Evolutionary conservation across 495 filamentous ascomycete species (phyloP), one percentile per base, ranked within the genome.

Genomic region (Arthonia radiata): DNA sequence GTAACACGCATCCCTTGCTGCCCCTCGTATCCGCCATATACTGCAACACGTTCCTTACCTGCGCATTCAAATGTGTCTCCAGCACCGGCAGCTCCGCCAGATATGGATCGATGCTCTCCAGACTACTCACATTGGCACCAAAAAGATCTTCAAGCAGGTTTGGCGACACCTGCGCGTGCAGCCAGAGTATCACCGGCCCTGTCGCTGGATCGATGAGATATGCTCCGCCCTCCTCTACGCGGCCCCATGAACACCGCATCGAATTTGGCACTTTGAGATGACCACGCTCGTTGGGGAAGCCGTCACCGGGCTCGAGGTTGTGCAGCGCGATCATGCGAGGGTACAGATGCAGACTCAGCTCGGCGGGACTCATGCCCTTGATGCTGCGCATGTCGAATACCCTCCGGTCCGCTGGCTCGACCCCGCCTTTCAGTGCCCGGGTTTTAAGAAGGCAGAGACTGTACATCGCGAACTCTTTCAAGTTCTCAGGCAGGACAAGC

Each of bases 181-280:
- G 53, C 86, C 86, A 99, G 14, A 99, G 54, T 17, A 93, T 56
- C 29, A 70, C 61, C 47, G 94, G 89, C 3, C 89, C 86, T 44
- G 93, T 92, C n/a, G n/a, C n/a, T n/a, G n/a, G n/a, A 40, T 99
- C 86, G n/a, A 94, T 68, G 8, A 99, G 48, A 46, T 94, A 99
- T n/a, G 68, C 89, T 23, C 89, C 89, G 24, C 86, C 86, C 32
- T 89, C 78, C 50, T 94, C 83, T 31, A 92, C 69, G 19, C 75
- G 66, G 15, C 75, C 67, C 50, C 82, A 94, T 5, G 72, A 79
- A n/a, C 80, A 71, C n/a, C 86, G 74, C 22, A 92, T 31, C 10
- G 33, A 31, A 12, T 32, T 33, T 13, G 52, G 52, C 46, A 56
- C 64, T 35, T 69, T 62, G 18, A 99, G 56, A 40, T 94, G 75